Percentiles rank a stretch among this genome's conserved stretches.
Conservation (phyloP, 345 rosid genomes). For the Cardamine resedifolia region DNA sequence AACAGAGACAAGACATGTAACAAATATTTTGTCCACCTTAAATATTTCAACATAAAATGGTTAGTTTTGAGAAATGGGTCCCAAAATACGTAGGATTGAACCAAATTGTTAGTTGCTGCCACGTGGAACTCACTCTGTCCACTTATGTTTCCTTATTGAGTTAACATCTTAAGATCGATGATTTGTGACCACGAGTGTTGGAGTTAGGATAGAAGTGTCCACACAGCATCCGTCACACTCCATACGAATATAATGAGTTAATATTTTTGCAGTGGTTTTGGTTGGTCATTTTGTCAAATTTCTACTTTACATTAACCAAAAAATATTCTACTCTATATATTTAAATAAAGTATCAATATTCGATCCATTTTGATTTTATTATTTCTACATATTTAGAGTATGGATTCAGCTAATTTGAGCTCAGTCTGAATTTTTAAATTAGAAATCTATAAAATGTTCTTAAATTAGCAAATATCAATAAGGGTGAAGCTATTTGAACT, state of each 20-base stretch:
- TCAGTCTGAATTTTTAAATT: neutral
- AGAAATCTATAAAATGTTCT: neutral
- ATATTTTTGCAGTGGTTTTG: constrained; percentile 17
- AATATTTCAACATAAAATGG: neutral
- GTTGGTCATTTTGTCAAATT: constrained; percentile 21
- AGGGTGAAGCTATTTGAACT: neutral
- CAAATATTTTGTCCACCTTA: constrained; percentile 30
- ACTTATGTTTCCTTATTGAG: constrained; percentile 32
- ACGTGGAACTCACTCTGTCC: constrained; percentile 32
- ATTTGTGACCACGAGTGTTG: constrained; percentile 29
- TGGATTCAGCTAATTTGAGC: neutral
- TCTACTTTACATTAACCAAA: neutral
- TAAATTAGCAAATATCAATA: neutral
- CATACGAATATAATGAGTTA: constrained; percentile 2
- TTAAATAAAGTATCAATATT: too few species aligned
- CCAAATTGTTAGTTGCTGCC: constrained; percentile 21
- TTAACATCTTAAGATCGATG: constrained; percentile 16
- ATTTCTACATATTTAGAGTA: neutral
- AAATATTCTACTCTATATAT: neutral
- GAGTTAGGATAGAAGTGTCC: constrained; percentile 19
- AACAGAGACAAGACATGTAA: constrained; percentile 23
- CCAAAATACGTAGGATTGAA: constrained; percentile 26
- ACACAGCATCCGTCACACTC: constrained; percentile 19
- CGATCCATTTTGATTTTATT: neutral
- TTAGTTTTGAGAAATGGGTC: constrained; percentile 12